Evolutionary conservation across 148 eudicot species (phyloP), one percentile per base, ranked within the genome.

Genomic region (Arbutus unedo): DNA sequence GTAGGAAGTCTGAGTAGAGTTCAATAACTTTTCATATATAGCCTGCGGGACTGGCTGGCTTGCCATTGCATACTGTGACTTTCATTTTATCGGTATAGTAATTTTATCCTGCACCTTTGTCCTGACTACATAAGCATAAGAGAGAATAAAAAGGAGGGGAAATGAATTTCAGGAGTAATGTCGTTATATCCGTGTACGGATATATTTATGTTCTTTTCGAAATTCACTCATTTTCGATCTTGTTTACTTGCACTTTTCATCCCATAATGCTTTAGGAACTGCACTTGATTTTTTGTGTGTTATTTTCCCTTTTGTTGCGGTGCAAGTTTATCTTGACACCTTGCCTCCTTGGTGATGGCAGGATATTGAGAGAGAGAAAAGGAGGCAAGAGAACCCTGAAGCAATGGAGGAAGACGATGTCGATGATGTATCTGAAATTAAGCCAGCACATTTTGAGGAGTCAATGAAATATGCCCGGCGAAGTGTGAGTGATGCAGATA

Each of bases 401-500:
- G 87, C 87, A 23, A 87, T 85, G 89, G 89, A 87, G 45, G 87
- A 85, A 67, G 89, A 87, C 64, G 87, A 79, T 13, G 47, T 5
- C 0, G 81, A 85, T 43, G 89, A 87, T n/a, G 87, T 85, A 6
- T 50, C 87, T 0, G 87, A 87, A 81, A 87, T 87, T 45, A 87
- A 81, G 84, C 62, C 87, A 18, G 72, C 86, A 3, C 89, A 87
- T 59, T 87, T 87, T 60, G 89, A 87, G 80, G 89, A 87, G 84
- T 80, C 87, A 0, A 87, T 87, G 89, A 87, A 87, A 74, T 87
- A 55, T 78, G 87, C 89, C 21, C 87, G 89, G 14, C 76, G 89
- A 49, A 87, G 89, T 85, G 89, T 87, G 13, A 87, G 87, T 6
- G 87, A 87, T 66, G 86, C 89, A 23, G 89, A 87, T 56, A 87